phyloP scores from a whole-genome alignment of 2,329 filamentous ascomycete genomes.

The Xylariales sp. region DNA sequence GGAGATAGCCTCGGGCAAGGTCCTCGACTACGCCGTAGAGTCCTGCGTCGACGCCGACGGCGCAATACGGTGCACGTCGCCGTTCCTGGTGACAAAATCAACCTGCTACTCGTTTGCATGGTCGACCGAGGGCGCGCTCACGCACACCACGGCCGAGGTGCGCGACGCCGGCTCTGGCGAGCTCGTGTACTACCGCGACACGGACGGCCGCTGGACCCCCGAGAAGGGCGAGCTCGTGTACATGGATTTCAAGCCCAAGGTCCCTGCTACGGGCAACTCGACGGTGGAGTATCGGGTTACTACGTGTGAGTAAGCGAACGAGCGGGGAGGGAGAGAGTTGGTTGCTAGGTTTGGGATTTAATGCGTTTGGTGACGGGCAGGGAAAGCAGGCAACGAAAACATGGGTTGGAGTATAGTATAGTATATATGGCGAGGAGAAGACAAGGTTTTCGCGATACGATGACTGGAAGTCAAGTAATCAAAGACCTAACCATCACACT shows the following conservation, averaged over 20 bases:
- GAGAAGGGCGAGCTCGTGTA: constrained; percentile 60
- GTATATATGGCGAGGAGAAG: too few species aligned
- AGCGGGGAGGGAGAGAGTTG: background rate
- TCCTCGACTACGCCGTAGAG: constrained; percentile 57
- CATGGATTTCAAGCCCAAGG: constrained; percentile 60
- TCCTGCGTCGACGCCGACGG: constrained; percentile 55
- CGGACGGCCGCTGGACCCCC: constrained; percentile 58
- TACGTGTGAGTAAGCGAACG: constrained; percentile 47
- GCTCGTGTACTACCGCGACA: constrained; percentile 59
- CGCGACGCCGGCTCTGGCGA: constrained; percentile 52
- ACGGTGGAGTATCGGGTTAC: constrained; percentile 58
- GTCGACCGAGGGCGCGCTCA: constrained; percentile 54
- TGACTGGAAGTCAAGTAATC: too few species aligned
- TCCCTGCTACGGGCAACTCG: constrained; percentile 57
- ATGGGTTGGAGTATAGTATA: background rate
- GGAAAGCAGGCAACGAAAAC: too few species aligned
- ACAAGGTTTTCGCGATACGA: too few species aligned
- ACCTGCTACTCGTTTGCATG: constrained; percentile 57
- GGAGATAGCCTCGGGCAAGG: constrained; percentile 50
- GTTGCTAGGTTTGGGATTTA: too few species aligned
- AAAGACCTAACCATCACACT: too few species aligned
- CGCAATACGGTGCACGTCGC: constrained; percentile 54
- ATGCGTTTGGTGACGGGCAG: too few species aligned
- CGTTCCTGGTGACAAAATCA: constrained; percentile 54
- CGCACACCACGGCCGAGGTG: constrained; percentile 50